A percentile compares a stretch with the other conserved stretches of the same genome.
phyloP scores from a whole-genome alignment of 2,329 filamentous ascomycete species.

The Fusarium buxicola region DNA sequence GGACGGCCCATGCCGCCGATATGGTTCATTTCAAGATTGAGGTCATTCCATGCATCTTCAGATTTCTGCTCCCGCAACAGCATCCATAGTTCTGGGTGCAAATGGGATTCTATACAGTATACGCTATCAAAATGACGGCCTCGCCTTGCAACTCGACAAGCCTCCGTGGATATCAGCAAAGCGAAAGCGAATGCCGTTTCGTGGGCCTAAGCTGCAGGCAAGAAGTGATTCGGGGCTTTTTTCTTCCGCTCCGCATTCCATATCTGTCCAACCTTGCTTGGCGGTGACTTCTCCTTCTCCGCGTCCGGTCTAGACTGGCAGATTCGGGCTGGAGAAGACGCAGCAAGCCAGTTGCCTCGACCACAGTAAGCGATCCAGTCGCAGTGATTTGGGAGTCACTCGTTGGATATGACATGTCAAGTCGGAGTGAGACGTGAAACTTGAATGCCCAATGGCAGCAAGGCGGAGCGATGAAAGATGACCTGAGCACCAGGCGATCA shows the following conservation, averaged over 20 bases:
- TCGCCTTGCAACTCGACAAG: not conserved
- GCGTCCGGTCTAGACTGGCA: too few relatives aligned
- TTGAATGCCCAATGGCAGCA: not conserved
- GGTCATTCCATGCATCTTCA: not conserved
- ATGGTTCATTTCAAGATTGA: not conserved
- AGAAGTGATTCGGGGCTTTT: not conserved
- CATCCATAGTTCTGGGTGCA: not conserved
- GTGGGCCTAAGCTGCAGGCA: slow-evolving; percentile 1
- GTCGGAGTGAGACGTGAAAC: not conserved
- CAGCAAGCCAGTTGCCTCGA: slow-evolving; percentile 1
- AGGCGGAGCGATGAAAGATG: not conserved
- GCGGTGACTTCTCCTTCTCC: not conserved
- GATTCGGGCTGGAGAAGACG: too few relatives aligned
- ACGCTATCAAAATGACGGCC: not conserved
- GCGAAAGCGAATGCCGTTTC: slow-evolving; percentile 6
- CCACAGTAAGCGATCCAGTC: not conserved
- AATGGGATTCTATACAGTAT: not conserved
- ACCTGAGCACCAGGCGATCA: not conserved
- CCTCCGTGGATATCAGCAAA: not conserved
- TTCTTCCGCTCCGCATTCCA: slow-evolving; percentile 20
- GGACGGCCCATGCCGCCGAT: not conserved
- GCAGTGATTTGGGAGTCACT: slow-evolving; percentile 3
- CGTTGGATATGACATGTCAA: slow-evolving; percentile 26
- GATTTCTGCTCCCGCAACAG: not conserved
- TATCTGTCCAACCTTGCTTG: not conserved